phyloP scores from a whole-genome alignment of 2,329 filamentous ascomycete genomes.

The Venturia pyrina region DNA sequence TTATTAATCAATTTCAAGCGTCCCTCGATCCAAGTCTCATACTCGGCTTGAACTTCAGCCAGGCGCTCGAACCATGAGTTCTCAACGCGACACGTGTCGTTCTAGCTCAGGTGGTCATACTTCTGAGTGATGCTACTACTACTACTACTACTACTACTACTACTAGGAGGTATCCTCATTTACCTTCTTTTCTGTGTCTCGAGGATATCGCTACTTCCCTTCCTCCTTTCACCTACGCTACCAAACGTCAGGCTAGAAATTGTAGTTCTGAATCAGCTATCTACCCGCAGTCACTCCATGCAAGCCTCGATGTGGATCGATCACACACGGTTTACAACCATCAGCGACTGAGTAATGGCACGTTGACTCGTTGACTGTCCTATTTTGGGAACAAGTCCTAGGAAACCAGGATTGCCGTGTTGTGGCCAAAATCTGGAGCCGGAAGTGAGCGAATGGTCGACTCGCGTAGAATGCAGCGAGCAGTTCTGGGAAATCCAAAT shows the following conservation, averaged over 20 bases:
- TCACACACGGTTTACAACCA: neutral
- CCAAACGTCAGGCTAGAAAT: neutral
- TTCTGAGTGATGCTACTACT: neutral
- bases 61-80: too few relatives aligned
- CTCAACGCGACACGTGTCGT: too few relatives aligned
- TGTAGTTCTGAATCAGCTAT: neutral
- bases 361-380: neutral
- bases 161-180: too few relatives aligned
- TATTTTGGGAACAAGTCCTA: neutral
- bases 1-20: too few relatives aligned
- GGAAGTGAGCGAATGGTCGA: neutral
- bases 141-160: too few relatives aligned
- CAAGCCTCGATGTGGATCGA: neutral
- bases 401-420: neutral
- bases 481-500: neutral
- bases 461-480: neutral
- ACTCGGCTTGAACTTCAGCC: too few relatives aligned
- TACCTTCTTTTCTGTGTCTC: neutral
- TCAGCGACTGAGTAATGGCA: neutral
- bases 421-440: neutral
- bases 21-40: too few relatives aligned
- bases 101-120: neutral
- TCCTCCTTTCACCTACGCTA: neutral
- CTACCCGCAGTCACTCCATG: neutral
- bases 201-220: neutral